phyloP scores from a whole-genome alignment of 2,329 filamentous ascomycete species.

The Hypoxylon sp. region DNA sequence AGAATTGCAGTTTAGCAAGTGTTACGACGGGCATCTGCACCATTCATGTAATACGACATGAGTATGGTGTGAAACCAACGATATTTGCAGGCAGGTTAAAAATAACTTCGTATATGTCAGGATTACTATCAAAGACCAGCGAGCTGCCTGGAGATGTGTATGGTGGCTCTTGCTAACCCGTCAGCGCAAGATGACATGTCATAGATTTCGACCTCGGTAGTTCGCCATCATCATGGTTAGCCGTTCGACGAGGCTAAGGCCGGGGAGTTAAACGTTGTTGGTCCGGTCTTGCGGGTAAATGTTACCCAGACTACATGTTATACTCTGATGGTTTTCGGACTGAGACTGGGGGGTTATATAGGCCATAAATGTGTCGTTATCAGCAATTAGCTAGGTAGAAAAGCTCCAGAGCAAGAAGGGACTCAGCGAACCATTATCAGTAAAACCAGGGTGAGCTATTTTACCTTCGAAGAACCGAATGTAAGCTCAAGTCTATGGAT shows the following conservation, averaged over 20 bases:
- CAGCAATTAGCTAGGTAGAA: conserved; percentile 22
- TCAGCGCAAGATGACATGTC: conserved; percentile 24
- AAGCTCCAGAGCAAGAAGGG: conserved; percentile 16
- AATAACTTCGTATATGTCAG: conserved; percentile 33
- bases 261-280: conserved; percentile 19
- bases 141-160: conserved; percentile 11
- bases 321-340: conserved; percentile 11
- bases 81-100: conserved; percentile 25
- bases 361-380: conserved; percentile 18
- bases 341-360: conserved; percentile 5
- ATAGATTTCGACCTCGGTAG: conserved; percentile 34
- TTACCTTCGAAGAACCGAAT: conserved; percentile 14
- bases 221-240: conserved; percentile 27
- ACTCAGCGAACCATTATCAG: conserved; percentile 12
- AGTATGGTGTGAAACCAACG: conserved; percentile 24
- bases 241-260: conserved; percentile 12
- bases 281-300: conserved; percentile 31
- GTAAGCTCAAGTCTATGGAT: conserved; percentile 23
- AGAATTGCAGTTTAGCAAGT: conserved; percentile 20
- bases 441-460: conserved; percentile 2
- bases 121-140: conserved; percentile 19
- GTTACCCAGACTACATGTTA: conserved; percentile 23
- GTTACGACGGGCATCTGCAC: conserved; percentile 7
- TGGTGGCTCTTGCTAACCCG: conserved; percentile 5
- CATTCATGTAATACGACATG: conserved; percentile 24